Percentiles rank a stretch among this genome's conserved stretches.
phyloP scores from a whole-genome alignment of 1,139 yeast genomes.

The Pichia sp. region DNA sequence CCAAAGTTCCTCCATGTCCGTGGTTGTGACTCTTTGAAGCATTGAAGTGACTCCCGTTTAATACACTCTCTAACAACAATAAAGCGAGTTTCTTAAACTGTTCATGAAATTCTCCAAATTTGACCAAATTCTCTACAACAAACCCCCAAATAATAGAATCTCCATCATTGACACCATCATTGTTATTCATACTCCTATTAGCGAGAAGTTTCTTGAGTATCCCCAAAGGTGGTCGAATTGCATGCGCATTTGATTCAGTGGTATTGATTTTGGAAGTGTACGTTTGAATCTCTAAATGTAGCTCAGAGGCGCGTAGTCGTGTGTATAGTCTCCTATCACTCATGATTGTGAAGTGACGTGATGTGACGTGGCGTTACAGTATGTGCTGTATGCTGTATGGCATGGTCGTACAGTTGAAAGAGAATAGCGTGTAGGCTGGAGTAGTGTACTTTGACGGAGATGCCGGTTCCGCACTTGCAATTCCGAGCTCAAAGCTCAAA shows the following conservation, averaged over 20 bases:
- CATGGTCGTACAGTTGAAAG: slow-evolving; percentile 15
- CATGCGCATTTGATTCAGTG: too few relatives aligned
- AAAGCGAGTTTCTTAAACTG: not conserved
- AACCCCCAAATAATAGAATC: slow-evolving; percentile 2
- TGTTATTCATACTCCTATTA: slow-evolving; percentile 75
- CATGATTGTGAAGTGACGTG: slow-evolving; percentile 11
- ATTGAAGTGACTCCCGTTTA: not conserved
- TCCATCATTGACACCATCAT: slow-evolving; percentile 17
- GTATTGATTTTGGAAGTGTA: slow-evolving; percentile 2
- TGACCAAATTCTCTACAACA: not conserved
- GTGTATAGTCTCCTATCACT: slow-evolving; percentile 18
- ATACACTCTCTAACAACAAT: not conserved
- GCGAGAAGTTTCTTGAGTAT: slow-evolving; percentile 75
- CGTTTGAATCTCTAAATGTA: slow-evolving; percentile 19
- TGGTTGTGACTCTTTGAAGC: too few relatives aligned
- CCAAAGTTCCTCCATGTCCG: too few relatives aligned
- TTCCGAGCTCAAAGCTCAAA: too few relatives aligned
- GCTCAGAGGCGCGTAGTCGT: slow-evolving; percentile 20
- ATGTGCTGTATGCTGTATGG: too few relatives aligned
- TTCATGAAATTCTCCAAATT: not conserved
- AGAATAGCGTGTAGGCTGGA: not conserved
- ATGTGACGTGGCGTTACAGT: too few relatives aligned
- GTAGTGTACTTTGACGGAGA: too few relatives aligned
- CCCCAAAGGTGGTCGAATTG: slow-evolving; percentile 25
- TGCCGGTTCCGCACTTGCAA: too few relatives aligned